Percentiles rank a stretch among this genome's conserved stretches.
Conservation (phyloP, 2,329 filamentous ascomycete species). For the Colletotrichum sp. region DNA sequence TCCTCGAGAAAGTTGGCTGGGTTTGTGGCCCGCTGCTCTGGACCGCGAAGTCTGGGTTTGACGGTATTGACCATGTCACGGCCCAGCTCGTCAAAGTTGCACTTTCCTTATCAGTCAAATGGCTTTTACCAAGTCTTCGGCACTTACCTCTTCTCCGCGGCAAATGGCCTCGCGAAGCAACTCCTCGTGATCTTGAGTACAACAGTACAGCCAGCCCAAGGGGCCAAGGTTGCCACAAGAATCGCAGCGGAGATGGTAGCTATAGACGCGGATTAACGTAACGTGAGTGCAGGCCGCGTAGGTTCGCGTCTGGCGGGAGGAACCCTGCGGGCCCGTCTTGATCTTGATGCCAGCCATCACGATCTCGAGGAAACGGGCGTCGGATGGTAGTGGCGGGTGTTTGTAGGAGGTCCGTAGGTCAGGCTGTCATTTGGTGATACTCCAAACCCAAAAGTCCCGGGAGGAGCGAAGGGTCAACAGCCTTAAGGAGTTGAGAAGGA, state of each 20-base stretch:
- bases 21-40: slow-evolving; percentile 45
- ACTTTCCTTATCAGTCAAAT: slow-evolving; percentile 26
- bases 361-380: not conserved
- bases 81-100: slow-evolving; percentile 40
- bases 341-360: not conserved
- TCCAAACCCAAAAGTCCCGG: not conserved
- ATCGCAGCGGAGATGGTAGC: slow-evolving; percentile 56
- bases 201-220: slow-evolving; percentile 77
- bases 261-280: slow-evolving; percentile 71
- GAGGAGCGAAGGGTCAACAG: not conserved
- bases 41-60: slow-evolving; percentile 40
- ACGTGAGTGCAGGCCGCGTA: slow-evolving; percentile 65
- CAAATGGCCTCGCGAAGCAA: slow-evolving; percentile 35
- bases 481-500: not conserved
- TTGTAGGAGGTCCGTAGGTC: not conserved
- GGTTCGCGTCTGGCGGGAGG: not conserved
- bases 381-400: not conserved
- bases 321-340: not conserved
- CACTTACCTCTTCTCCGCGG: slow-evolving; percentile 31
- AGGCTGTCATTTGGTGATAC: not conserved
- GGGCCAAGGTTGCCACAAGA: slow-evolving; percentile 60
- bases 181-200: slow-evolving; percentile 66
- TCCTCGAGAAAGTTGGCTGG: slow-evolving; percentile 50
- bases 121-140: slow-evolving; percentile 8
- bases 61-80: slow-evolving; percentile 34